Conservation (phyloP, 75 land plant species). For the Sequoiadendron giganteum region DNA sequence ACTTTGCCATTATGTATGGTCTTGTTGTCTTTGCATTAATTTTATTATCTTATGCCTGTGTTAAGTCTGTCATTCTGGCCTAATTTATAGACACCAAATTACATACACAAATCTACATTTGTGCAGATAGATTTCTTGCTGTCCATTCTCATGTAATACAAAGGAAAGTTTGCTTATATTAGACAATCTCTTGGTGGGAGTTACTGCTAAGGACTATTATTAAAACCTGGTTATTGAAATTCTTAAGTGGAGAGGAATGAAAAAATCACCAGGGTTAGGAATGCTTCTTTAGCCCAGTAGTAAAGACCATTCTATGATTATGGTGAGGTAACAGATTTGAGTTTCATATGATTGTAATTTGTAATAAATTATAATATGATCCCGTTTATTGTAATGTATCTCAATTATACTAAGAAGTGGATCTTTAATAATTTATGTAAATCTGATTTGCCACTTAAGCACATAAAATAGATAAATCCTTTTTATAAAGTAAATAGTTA, state of each 20-base stretch:
- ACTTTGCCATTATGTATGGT: background rate
- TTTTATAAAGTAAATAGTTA: too few species aligned
- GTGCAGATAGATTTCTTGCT: background rate
- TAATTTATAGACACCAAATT: background rate
- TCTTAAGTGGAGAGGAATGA: background rate
- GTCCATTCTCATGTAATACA: background rate
- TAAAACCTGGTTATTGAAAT: background rate
- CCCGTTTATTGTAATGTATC: too few species aligned
- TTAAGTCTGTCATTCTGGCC: background rate
- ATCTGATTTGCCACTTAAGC: background rate
- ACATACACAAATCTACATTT: background rate
- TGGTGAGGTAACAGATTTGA: too few species aligned
- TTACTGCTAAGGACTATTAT: background rate
- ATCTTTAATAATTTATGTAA: background rate
- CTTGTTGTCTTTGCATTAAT: background rate
- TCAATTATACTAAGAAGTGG: background rate
- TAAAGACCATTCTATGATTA: too few species aligned
- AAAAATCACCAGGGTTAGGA: background rate
- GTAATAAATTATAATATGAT: too few species aligned
- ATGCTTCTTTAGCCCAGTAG: too few species aligned
- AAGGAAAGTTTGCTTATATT: background rate
- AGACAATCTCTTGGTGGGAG: background rate
- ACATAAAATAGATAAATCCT: background rate
- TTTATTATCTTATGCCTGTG: background rate
- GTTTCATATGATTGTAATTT: too few species aligned